These are phyloP conservation scores for Hypoxylon sp. DNA, from an alignment of 2,329 filamentous ascomycete genomes.

Conservation along the genomic window DNA sequence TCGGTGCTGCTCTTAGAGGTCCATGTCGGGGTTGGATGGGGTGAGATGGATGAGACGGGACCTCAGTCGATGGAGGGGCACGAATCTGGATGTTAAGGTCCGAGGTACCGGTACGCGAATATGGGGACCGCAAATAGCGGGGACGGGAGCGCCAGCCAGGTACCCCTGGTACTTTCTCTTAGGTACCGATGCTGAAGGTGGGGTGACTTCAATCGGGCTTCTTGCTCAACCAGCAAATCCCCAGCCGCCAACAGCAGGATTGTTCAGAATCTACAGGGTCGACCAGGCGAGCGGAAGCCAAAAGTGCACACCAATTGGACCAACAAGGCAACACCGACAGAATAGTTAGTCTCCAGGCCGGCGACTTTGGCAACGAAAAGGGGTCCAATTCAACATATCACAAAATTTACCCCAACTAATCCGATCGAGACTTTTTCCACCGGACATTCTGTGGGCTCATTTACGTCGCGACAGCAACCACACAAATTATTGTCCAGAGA, in stretches of 20 bases:
- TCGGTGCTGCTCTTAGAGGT: background rate
- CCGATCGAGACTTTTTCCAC: slow-evolving; percentile 43
- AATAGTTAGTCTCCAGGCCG: slow-evolving; percentile 38
- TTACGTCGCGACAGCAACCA: slow-evolving; percentile 41
- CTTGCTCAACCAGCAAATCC: slow-evolving; percentile 38
- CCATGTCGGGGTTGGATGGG: slow-evolving; percentile 18
- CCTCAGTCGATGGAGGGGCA: slow-evolving; percentile 11
- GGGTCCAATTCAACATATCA: slow-evolving; percentile 49
- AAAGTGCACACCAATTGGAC: slow-evolving; percentile 40
- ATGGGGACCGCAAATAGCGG: slow-evolving; percentile 32
- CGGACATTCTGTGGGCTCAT: slow-evolving; percentile 41
- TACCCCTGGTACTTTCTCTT: slow-evolving; percentile 25
- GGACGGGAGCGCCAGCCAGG: slow-evolving; percentile 28
- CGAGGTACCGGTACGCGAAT: slow-evolving; percentile 43
- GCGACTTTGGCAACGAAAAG: slow-evolving; percentile 33
- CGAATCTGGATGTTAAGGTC: slow-evolving; percentile 36
- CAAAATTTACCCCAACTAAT: slow-evolving; percentile 56
- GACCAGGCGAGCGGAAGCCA: slow-evolving; percentile 31
- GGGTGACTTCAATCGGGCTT: slow-evolving; percentile 31
- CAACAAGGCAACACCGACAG: slow-evolving; percentile 41
- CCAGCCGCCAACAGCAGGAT: slow-evolving; percentile 40
- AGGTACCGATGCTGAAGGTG: slow-evolving; percentile 29
- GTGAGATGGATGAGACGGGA: slow-evolving; percentile 39
- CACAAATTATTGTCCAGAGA: slow-evolving; percentile 19
- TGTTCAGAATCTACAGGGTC: slow-evolving; percentile 41